Conservation (phyloP, 371 early-diverging fungal genomes). For the Fennellomyces sp. region DNA sequence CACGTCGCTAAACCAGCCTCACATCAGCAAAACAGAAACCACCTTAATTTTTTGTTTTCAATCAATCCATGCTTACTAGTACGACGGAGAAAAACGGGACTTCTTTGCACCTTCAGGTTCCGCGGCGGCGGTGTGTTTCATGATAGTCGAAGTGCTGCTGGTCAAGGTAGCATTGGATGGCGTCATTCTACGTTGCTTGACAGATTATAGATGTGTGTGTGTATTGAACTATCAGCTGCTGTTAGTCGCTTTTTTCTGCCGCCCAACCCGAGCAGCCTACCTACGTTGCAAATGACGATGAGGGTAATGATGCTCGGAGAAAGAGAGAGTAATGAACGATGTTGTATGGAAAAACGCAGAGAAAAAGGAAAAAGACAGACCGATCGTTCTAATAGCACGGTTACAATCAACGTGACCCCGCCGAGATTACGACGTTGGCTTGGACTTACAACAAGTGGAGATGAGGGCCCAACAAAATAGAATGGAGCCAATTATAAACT, state of each 20-base stretch:
- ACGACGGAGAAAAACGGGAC: conserved; percentile 16
- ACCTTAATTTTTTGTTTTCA: not conserved
- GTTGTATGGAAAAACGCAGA: too few species aligned
- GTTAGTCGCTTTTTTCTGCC: not conserved
- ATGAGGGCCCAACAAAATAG: not conserved
- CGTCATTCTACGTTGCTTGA: conserved; percentile 18
- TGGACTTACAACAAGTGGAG: too few species aligned
- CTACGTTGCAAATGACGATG: too few species aligned
- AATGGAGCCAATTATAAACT: not conserved
- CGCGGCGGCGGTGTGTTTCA: conserved; percentile 15
- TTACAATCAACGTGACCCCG: too few species aligned
- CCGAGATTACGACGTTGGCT: too few species aligned
- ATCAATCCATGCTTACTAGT: conserved; percentile 17
- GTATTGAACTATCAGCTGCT: not conserved
- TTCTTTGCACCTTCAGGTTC: conserved; percentile 18
- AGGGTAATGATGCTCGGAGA: too few species aligned
- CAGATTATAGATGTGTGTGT: not conserved
- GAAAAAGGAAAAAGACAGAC: too few species aligned
- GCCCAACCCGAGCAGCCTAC: not conserved
- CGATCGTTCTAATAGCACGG: too few species aligned
- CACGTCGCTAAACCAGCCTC: conserved; percentile 14
- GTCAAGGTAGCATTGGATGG: conserved; percentile 21
- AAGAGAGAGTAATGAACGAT: too few species aligned
- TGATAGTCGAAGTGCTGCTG: conserved; percentile 14
- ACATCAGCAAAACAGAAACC: not conserved